phyloP scores from a whole-genome alignment of 306 rosid genomes.

The Cicer cuneatum region DNA sequence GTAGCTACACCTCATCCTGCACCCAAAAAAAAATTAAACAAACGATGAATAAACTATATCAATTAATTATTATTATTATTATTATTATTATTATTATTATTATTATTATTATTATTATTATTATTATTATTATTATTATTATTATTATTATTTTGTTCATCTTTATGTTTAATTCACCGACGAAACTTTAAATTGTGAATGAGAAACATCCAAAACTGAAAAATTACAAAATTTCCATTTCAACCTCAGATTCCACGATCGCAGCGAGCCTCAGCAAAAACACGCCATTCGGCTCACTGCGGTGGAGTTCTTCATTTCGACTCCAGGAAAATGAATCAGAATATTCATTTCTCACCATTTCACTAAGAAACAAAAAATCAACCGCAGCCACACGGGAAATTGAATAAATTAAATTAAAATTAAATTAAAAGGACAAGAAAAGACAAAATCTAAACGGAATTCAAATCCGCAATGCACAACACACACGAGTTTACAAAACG shows the following conservation, averaged over 20 bases:
- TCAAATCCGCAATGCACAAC: conserved; percentile 45
- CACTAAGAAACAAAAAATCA: conserved; percentile 40
- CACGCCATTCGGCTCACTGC: conserved; percentile 29
- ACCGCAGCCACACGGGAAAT: conserved; percentile 16
- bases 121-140: no score
- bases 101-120: no score
- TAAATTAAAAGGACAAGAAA: neutral
- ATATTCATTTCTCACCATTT: conserved; percentile 49
- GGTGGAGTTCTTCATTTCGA: conserved; percentile 36
- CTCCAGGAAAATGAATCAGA: conserved; percentile 45
- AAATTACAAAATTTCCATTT: conserved; percentile 30
- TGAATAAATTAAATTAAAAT: neutral
- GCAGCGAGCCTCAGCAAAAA: conserved; percentile 38
- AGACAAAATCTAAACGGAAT: neutral
- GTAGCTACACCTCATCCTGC: conserved; percentile 57
- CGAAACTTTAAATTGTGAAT: neutral
- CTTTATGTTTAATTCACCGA: neutral
- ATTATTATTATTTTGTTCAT: neutral
- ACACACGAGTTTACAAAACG: no score
- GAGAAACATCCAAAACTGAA: neutral
- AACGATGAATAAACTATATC: conserved; percentile 15
- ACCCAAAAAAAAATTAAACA: conserved; percentile 36
- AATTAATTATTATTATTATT: neutral
- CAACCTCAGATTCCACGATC: conserved; percentile 40
- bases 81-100: no score